phyloP scores from a whole-genome alignment of 768 basidiomycete genomes.

The Pisolithus tinctorius region DNA sequence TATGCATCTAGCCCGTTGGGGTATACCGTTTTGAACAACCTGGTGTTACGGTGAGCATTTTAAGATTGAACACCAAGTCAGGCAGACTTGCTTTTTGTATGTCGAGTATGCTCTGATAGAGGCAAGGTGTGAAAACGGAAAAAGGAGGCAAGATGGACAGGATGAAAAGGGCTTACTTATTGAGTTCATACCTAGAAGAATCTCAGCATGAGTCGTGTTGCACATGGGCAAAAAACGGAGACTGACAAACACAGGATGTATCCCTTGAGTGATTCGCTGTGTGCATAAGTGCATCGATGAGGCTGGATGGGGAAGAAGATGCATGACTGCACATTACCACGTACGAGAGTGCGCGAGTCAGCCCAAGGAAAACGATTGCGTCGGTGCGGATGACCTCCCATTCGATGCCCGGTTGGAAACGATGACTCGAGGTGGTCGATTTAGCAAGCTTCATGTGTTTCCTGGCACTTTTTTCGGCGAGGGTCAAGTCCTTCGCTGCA shows the following conservation, averaged over 20 bases:
- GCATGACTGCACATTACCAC: conserved; percentile 7
- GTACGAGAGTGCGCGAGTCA: conserved; percentile 66
- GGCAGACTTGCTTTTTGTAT: conserved; percentile 51
- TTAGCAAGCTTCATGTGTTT: conserved; percentile 38
- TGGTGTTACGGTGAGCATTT: conserved; percentile 14
- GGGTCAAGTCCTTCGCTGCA: conserved; percentile 47
- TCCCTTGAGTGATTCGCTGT: conserved; percentile 69
- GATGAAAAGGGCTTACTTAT: conserved; percentile 35
- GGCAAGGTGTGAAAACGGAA: not conserved
- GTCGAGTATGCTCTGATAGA: conserved; percentile 56
- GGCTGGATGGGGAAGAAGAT: conserved; percentile 1
- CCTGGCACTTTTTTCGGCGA: conserved; percentile 51
- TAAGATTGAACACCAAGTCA: not conserved
- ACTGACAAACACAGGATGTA: conserved; percentile 72
- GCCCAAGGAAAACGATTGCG: conserved; percentile 59
- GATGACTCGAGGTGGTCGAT: conserved; percentile 24
- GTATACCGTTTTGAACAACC: conserved; percentile 61
- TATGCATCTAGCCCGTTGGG: conserved; percentile 49
- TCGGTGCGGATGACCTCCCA: conserved; percentile 76
- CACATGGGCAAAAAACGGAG: not conserved
- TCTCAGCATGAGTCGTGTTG: conserved; percentile 9
- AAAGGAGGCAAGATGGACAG: conserved; percentile 2
- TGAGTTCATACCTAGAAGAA: conserved; percentile 37
- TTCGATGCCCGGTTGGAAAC: conserved; percentile 60
- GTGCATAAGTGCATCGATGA: not conserved